Evolutionary conservation across 768 basidiomycete genomes (phyloP).

Genomic region (Xerocomellus intermedius): DNA sequence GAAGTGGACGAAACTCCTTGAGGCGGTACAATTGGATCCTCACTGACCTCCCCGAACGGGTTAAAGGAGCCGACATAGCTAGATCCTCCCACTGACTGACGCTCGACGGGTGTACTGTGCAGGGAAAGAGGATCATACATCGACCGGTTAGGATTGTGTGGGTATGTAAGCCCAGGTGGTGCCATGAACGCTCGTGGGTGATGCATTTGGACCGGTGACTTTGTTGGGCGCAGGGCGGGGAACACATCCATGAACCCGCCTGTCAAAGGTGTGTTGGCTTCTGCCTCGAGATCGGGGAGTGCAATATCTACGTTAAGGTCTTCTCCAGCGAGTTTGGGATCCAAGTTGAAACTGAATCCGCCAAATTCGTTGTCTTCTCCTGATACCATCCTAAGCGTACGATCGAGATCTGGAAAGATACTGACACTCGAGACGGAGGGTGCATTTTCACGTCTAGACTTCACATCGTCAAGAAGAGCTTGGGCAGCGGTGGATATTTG

Average conservation of each 20-base stretch:
- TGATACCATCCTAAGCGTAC: conserved; percentile 71
- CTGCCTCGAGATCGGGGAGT: conserved; percentile 48
- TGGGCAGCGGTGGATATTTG: conserved; percentile 87
- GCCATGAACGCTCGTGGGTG: conserved; percentile 38
- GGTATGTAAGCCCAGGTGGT: conserved; percentile 55
- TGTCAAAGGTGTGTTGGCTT: conserved; percentile 53
- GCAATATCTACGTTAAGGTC: conserved; percentile 39
- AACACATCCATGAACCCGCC: conserved; percentile 72
- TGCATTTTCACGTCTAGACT: conserved; percentile 64
- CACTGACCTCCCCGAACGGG: conserved; percentile 66
- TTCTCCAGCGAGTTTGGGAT: conserved; percentile 65
- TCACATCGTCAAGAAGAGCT: conserved; percentile 81
- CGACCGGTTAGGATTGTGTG: conserved; percentile 47
- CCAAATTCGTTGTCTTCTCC: conserved; percentile 58
- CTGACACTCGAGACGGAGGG: conserved; percentile 43
- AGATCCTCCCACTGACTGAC: conserved; percentile 44
- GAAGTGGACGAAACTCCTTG: conserved; percentile 31
- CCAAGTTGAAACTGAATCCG: conserved; percentile 85
- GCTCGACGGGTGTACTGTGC: conserved; percentile 43
- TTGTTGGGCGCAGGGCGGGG: conserved; percentile 51
- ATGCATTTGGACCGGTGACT: conserved; percentile 18
- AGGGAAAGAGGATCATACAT: conserved; percentile 54
- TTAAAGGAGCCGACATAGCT: conserved; percentile 77
- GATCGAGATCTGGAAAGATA: conserved; percentile 89
- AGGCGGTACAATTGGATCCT: conserved; percentile 41